phyloP scores from a whole-genome alignment of 345 rosid genomes.

The Anastatica hierochuntica region DNA sequence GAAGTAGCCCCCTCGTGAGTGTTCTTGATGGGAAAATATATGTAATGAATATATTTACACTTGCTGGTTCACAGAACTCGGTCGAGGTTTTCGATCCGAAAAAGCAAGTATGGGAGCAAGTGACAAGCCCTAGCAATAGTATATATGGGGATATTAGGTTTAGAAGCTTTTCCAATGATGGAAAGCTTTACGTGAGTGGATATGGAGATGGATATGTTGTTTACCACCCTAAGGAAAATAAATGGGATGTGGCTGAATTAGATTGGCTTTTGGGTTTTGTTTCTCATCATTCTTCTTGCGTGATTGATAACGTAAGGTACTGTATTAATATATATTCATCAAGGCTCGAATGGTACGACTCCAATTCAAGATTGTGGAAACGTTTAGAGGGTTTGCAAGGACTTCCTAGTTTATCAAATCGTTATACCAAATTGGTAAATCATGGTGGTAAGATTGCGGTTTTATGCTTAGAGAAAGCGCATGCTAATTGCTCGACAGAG shows the following conservation, averaged over 20 bases:
- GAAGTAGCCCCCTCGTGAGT: fast-evolving
- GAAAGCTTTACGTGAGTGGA: constrained; percentile 2
- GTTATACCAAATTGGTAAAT: constrained; percentile 19
- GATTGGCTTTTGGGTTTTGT: constrained; percentile 35
- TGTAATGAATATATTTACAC: background rate
- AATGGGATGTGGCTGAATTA: constrained; percentile 24
- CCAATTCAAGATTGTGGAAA: constrained; percentile 32
- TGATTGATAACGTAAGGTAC: constrained; percentile 43
- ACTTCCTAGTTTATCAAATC: constrained; percentile 42
- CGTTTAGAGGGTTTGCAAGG: constrained; percentile 36
- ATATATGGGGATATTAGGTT: background rate
- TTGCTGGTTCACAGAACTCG: no score
- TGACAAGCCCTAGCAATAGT: background rate
- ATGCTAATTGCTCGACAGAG: constrained; percentile 20
- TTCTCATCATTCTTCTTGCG: constrained; percentile 23
- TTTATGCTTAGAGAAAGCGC: constrained; percentile 48
- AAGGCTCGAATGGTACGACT: constrained; percentile 40
- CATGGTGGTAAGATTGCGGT: constrained; percentile 53
- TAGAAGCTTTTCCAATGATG: background rate
- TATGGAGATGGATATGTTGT: background rate
- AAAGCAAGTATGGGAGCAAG: background rate
- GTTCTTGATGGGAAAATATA: constrained; percentile 9
- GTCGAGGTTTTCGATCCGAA: background rate
- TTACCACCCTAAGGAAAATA: background rate
- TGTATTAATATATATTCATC: constrained; percentile 43